Evolutionary conservation across 768 basidiomycete species (phyloP).

Genomic region (Suillus weaverae): DNA sequence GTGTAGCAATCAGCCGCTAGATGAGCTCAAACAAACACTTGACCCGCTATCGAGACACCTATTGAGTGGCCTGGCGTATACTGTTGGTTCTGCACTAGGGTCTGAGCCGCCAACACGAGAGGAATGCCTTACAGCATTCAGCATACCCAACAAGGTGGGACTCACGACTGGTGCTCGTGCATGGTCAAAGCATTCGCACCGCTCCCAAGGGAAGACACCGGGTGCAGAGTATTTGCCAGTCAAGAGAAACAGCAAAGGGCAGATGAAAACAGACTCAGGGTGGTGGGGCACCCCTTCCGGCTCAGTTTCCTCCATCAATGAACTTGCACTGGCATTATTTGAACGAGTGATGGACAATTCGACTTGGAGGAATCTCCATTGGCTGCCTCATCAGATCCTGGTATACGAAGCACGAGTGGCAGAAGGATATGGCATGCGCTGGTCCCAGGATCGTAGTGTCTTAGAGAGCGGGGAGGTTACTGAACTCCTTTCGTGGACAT

Average conservation of each 20-base stretch:
- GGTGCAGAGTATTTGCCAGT: background rate
- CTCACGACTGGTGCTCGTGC: conserved; percentile 62
- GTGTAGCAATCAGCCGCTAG: conserved; percentile 14
- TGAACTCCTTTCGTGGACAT: conserved; percentile 43
- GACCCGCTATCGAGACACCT: conserved; percentile 45
- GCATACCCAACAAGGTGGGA: conserved; percentile 45
- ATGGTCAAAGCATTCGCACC: conserved; percentile 66
- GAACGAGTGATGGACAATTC: conserved; percentile 51
- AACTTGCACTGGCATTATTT: conserved; percentile 49
- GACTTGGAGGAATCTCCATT: conserved; percentile 66
- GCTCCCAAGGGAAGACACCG: conserved; percentile 35
- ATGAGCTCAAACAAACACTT: conserved; percentile 17
- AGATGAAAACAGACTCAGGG: conserved; percentile 31
- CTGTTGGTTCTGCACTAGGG: conserved; percentile 56
- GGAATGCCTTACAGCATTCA: conserved; percentile 54
- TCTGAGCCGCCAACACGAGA: conserved; percentile 49
- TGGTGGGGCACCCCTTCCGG: conserved; percentile 65
- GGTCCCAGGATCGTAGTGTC: conserved; percentile 50
- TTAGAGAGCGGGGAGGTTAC: conserved; percentile 11
- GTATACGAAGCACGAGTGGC: conserved; percentile 61
- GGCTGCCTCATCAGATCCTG: conserved; percentile 60
- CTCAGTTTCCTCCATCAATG: conserved; percentile 52
- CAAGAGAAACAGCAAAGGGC: conserved; percentile 18
- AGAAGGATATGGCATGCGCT: conserved; percentile 69
- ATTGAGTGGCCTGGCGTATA: conserved; percentile 55